Percentiles rank a stretch among this genome's conserved stretches.
Conservation (phyloP, 2,329 filamentous ascomycete species). For the Nannizziopsis barbatae region DNA sequence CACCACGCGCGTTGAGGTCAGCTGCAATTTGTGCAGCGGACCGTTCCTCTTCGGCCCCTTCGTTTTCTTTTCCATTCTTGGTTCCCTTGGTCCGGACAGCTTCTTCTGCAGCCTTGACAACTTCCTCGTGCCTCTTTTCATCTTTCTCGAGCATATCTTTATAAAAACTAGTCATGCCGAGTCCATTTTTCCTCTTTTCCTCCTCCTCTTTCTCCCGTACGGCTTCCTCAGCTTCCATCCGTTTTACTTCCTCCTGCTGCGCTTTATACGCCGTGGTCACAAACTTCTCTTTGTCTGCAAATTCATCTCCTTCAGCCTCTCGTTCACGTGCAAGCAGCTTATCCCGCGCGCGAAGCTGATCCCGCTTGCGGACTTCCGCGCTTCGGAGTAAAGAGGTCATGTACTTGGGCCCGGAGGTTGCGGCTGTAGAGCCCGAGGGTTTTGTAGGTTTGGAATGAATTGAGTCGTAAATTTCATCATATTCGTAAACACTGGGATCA, state of each 20-base stretch:
- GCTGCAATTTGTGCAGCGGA: conserved; percentile 45
- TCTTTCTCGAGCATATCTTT: conserved; percentile 48
- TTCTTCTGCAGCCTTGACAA: conserved; percentile 45
- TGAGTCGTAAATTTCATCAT: conserved; percentile 40
- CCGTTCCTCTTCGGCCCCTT: conserved; percentile 31
- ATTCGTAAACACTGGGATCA: conserved; percentile 41
- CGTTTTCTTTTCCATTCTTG: conserved; percentile 18
- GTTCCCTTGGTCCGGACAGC: conserved; percentile 26
- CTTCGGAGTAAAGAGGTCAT: conserved; percentile 50
- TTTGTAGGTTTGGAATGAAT: conserved; percentile 32
- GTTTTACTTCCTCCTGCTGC: conserved; percentile 50
- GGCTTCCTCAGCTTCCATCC: conserved; percentile 49
- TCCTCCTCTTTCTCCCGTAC: conserved; percentile 43
- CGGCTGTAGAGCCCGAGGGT: conserved; percentile 14
- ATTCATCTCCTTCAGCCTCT: conserved; percentile 55
- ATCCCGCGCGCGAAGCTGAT: conserved; percentile 51
- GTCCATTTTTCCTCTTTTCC: conserved; percentile 38
- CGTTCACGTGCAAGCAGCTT: conserved; percentile 50
- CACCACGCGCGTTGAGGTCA: conserved; percentile 42
- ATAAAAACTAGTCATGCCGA: conserved; percentile 52
- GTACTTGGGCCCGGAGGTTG: conserved; percentile 42
- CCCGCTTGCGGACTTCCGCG: conserved; percentile 52
- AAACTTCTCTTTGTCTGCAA: conserved; percentile 56
- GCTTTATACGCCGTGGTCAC: conserved; percentile 55
- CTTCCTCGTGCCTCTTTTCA: conserved; percentile 47